phyloP scores from a whole-genome alignment of 1,139 yeast species.

The Spathaspora sp. region DNA sequence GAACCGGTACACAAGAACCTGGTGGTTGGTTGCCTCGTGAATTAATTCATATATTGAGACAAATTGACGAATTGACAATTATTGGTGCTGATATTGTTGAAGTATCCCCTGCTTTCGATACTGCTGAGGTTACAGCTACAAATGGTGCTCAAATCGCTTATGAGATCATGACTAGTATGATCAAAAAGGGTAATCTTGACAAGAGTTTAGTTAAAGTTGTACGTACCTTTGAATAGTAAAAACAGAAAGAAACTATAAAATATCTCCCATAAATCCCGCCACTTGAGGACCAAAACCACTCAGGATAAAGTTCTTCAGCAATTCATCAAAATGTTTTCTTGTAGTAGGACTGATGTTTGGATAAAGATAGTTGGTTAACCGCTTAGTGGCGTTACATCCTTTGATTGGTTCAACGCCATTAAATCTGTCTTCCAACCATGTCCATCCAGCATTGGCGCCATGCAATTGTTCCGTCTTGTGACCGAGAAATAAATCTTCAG shows the following conservation, averaged over 20 bases:
- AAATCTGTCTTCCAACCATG: conserved; percentile 22
- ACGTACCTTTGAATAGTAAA: conserved; percentile 6
- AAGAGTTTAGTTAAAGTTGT: conserved; percentile 8
- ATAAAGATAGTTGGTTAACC: conserved; percentile 10
- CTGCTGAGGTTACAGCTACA: conserved; percentile 69
- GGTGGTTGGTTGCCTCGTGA: conserved; percentile 85
- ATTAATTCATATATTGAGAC: conserved; percentile 59
- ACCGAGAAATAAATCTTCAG: conserved; percentile 2
- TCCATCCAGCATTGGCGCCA: conserved; percentile 32
- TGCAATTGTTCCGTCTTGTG: conserved; percentile 21
- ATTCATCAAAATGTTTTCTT: not conserved
- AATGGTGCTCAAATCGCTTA: conserved; percentile 77
- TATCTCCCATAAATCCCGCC: not conserved
- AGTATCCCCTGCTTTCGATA: conserved; percentile 73
- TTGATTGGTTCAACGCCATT: conserved; percentile 7
- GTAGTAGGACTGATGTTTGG: conserved; percentile 4
- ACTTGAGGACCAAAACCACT: not conserved
- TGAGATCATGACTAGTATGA: conserved; percentile 72
- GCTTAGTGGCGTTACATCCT: conserved; percentile 11
- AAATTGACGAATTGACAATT: conserved; percentile 54
- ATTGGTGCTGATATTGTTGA: conserved; percentile 83
- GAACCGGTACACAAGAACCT: conserved; percentile 82
- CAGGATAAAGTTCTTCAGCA: not conserved
- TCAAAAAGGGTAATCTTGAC: conserved; percentile 48
- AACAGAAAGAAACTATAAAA: not conserved